Base-by-base conservation (phyloP, 169 alveolate species). In the Miamiensis avidus region DNA sequence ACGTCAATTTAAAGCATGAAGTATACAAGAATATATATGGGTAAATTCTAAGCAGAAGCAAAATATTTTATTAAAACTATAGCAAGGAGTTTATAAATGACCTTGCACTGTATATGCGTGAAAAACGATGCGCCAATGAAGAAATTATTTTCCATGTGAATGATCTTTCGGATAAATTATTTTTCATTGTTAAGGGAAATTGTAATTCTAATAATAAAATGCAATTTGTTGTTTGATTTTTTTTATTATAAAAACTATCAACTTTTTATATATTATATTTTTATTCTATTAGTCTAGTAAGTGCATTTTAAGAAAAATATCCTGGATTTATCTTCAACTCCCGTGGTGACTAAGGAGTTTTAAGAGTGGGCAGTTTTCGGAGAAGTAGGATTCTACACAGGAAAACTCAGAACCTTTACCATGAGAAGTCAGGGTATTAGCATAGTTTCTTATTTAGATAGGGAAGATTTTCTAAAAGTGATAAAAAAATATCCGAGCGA, bases 351-450 rank as follows among this genome's bases (percentile, higher is more conserved):
- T 49, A 49, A 49, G 26, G 26, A 49, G 4, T 49, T 49, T 11
- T 11, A 49, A 11, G 20, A 49, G 20, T 11, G 87, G 0, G 83
- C 74, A 15, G 69, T 81, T 34, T 76, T 86, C 26, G 90, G 90
- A 25, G 34, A 34, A 25, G 31, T 86, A 4, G 78, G 84, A n/a
- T 86, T 86, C 29, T 34, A 81, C 4, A 86, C 83, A 4, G 90
- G 90, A 28, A 64, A 30, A n/a, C 27, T 32, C 29, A 72, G 87
- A 75, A 78, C 65, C 25, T 78, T 74, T 11, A 77, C 87, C 27
- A 64, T 81, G 20, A 74, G 86, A 64, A 77, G 86, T 29, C 33
- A 81, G 27, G 90, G 84, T 33, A 81, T 86, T 81, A 78, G 87
- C 0, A 86, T 76, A 74, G 74, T 86, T 75, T 81, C 81, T 6